phyloP scores from a whole-genome alignment of 2,329 filamentous ascomycete genomes.

The Botrytis porri region DNA sequence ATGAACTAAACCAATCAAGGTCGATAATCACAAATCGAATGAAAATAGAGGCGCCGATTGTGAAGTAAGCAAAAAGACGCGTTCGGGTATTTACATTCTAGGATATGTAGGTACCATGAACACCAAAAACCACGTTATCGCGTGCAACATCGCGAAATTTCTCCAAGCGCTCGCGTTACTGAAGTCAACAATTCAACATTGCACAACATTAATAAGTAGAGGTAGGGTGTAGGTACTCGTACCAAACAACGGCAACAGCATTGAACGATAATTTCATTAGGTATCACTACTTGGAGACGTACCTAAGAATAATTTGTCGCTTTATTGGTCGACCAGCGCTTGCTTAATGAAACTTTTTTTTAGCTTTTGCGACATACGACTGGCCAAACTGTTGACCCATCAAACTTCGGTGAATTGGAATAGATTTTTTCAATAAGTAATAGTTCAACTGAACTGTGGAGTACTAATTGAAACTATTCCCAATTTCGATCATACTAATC shows the following conservation, averaged over 20 bases:
- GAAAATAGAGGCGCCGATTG: neutral
- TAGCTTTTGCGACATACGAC: neutral
- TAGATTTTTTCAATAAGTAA: neutral
- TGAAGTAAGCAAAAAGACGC: constrained; percentile 13
- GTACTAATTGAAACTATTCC: neutral
- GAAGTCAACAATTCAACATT: neutral
- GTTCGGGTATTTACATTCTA: constrained; percentile 2
- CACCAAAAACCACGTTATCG: constrained; percentile 3
- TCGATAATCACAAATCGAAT: neutral
- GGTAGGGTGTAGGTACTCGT: neutral
- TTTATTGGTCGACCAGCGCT: constrained; percentile 26
- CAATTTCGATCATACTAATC: neutral
- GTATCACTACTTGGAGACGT: neutral
- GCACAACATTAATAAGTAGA: neutral
- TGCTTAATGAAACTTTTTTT: constrained; percentile 27
- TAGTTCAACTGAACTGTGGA: constrained; percentile 15
- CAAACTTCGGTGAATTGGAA: neutral
- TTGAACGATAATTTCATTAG: neutral
- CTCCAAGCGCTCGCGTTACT: constrained; percentile 31
- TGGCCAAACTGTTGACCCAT: constrained; percentile 11
- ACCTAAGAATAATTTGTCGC: neutral
- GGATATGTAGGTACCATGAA: neutral
- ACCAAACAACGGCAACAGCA: neutral
- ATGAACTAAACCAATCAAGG: neutral
- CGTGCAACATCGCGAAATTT: constrained; percentile 22